Conservation (phyloP, 2,329 filamentous ascomycete genomes). For the Zalaria obscura region DNA sequence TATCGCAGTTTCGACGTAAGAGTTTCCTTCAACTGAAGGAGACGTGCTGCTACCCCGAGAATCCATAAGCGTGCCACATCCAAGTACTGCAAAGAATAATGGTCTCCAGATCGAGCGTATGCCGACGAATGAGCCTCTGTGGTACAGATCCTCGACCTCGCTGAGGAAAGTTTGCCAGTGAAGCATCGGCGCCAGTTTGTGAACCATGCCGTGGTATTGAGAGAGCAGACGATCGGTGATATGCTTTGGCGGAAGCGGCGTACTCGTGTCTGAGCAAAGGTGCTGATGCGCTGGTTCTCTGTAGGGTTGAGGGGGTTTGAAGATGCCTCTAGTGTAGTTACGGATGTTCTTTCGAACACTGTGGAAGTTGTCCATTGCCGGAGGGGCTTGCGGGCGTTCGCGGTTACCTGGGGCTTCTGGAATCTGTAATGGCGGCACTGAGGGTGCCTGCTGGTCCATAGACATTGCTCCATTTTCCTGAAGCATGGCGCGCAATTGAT, state of each 20-base stretch:
- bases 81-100: slow-evolving; percentile 70
- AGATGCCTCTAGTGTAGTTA: slow-evolving; percentile 61
- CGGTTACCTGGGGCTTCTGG: slow-evolving; percentile 21
- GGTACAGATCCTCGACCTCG: slow-evolving; percentile 66
- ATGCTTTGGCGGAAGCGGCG: slow-evolving; percentile 51
- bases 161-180: slow-evolving; percentile 76
- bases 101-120: slow-evolving; percentile 59
- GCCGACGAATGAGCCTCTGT: slow-evolving; percentile 43
- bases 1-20: slow-evolving; percentile 58
- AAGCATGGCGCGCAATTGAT: slow-evolving; percentile 53
- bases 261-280: slow-evolving; percentile 24
- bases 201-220: slow-evolving; percentile 62
- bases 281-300: slow-evolving; percentile 38
- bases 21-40: slow-evolving; percentile 39
- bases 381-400: slow-evolving; percentile 28
- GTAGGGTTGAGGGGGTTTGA: slow-evolving; percentile 61
- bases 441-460: slow-evolving; percentile 19
- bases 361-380: slow-evolving; percentile 49
- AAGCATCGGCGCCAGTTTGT: slow-evolving; percentile 69
- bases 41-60: slow-evolving; percentile 41
- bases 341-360: slow-evolving; percentile 59
- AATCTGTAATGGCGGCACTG: slow-evolving; percentile 16
- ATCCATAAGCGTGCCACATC: slow-evolving; percentile 65
- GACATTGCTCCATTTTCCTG: slow-evolving; percentile 31
- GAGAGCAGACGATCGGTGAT: slow-evolving; percentile 58